phyloP scores from a whole-genome alignment of 257 asterid genomes.

The Nicotiana attenuata region DNA sequence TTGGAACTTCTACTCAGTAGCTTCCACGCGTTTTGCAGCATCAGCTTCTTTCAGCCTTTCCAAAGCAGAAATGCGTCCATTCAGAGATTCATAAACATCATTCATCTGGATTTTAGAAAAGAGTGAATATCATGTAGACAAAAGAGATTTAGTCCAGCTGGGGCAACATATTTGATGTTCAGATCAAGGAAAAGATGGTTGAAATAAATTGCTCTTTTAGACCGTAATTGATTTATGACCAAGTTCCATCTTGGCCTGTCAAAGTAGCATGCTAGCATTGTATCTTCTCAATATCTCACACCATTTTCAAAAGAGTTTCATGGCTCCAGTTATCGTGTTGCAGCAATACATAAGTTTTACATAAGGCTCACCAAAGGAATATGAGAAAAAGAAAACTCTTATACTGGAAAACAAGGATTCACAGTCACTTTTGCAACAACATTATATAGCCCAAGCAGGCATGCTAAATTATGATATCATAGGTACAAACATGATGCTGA shows the following conservation, averaged over 20 bases:
- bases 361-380: not conserved
- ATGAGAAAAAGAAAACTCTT: not conserved
- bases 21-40: constrained; percentile 50
- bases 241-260: not conserved
- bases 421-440: not conserved
- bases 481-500: not conserved
- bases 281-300: not conserved
- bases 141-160: not conserved
- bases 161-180: not conserved
- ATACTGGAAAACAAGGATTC: not conserved
- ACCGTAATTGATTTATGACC: not conserved
- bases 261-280: not conserved
- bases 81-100: constrained; percentile 50
- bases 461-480: not conserved
- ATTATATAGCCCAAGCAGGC: not conserved
- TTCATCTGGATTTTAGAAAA: constrained; percentile 33
- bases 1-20: constrained; percentile 39
- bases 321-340: not conserved
- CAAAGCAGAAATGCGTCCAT: constrained; percentile 54
- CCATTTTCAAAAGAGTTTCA: not conserved
- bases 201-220: not conserved
- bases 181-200: not conserved
- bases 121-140: constrained; percentile 11
- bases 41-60: constrained; percentile 62
- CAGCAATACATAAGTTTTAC: not conserved